Evolutionary conservation across 805 yeast genomes (phyloP).

Genomic region (Ogataea ramenticola): DNA sequence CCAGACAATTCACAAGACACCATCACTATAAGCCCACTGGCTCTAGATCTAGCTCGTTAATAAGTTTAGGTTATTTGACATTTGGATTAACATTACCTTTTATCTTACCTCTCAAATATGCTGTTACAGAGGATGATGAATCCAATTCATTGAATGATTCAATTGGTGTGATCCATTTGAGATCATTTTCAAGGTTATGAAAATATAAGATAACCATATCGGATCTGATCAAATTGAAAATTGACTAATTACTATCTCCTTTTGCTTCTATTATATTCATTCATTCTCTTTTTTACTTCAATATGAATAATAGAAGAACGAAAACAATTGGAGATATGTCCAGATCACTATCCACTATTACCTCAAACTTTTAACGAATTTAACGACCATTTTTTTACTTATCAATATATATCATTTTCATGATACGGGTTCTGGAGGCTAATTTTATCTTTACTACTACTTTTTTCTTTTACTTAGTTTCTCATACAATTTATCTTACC

Average conservation of each 20-base stretch:
- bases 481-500: not conserved
- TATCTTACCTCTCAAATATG: slow-evolving; percentile 24
- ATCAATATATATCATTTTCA: not conserved
- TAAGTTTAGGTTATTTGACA: slow-evolving; percentile 24
- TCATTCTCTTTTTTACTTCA: too few species aligned
- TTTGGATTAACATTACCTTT: slow-evolving; percentile 29
- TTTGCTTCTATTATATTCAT: too few species aligned
- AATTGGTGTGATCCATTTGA: slow-evolving; percentile 2
- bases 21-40: not conserved
- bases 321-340: too few species aligned
- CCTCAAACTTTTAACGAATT: too few species aligned
- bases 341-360: too few species aligned
- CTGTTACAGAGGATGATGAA: slow-evolving; percentile 7
- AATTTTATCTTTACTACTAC: too few species aligned
- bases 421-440: too few species aligned
- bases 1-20: not conserved
- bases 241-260: too few species aligned
- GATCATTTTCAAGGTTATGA: slow-evolving; percentile 1
- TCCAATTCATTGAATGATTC: slow-evolving; percentile 1
- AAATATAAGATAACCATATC: too few species aligned
- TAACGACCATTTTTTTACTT: not conserved
- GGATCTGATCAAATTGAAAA: too few species aligned
- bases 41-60: slow-evolving; percentile 12
- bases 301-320: too few species aligned
- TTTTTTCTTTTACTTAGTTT: not conserved